Conservation (phyloP, 2,329 filamentous ascomycete genomes). For the Aspergillus oerlinghausenensis region DNA sequence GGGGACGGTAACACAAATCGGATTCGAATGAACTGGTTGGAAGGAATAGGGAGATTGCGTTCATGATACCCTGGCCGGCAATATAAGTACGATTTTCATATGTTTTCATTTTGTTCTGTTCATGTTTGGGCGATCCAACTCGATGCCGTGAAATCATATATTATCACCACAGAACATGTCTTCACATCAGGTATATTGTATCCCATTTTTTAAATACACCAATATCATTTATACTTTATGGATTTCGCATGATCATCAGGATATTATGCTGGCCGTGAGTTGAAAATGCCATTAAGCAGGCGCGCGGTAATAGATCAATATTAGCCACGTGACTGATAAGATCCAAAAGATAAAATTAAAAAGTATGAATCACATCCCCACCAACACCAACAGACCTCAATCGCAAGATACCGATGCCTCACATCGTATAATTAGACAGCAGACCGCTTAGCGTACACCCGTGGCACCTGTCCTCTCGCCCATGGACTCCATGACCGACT, state of each 20-base stretch:
- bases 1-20: conserved; percentile 16
- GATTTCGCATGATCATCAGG: background rate
- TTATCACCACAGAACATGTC: background rate
- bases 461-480: conserved; percentile 1
- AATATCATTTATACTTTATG: background rate
- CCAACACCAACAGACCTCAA: background rate
- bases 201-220: background rate
- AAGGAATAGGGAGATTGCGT: background rate
- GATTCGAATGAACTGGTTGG: background rate
- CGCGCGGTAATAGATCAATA: background rate
- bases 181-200: background rate
- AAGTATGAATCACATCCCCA: background rate
- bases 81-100: background rate
- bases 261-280: background rate
- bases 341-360: conserved; percentile 1
- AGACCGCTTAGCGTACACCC: background rate
- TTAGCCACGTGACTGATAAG: conserved; percentile 24
- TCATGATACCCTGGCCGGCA: background rate
- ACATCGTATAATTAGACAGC: background rate
- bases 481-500: conserved; percentile 11
- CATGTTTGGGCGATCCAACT: background rate
- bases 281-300: too few species aligned
- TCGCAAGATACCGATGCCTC: background rate
- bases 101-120: background rate
- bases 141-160: background rate